Evolutionary conservation across 352 stramenopile genomes (phyloP), one percentile per base, ranked within the genome.

Genomic region (Pythium folliculosum): DNA sequence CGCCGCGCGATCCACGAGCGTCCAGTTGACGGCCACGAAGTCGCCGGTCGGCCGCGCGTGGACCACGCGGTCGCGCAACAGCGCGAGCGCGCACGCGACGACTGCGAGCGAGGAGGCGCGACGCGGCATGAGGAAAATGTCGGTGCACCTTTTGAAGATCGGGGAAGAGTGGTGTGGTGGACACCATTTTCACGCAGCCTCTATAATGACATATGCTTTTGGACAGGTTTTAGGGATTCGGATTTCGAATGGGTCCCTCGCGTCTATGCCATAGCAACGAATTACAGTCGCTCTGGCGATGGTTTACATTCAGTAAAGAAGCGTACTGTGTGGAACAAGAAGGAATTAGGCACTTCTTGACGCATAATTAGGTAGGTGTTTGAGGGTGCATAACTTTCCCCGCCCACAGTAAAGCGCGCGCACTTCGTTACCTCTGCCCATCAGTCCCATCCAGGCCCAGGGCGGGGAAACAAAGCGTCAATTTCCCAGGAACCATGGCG

Each of bases 1-100:
- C 14, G 58, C 75, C 12, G 57, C 45, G 1, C 70, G 50, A 1
- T 73, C 74, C 64, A 78, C 77, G 19, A 82, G 65, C 52, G 77
- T 83, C 77, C 73, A 83, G 65, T 86, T 80, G 16, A 83, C 67
- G n/a, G 73, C 23, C n/a, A 50, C 51, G 62, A 79, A 84, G 17
- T 51, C 48, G 7, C 45, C 32, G 13, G 47, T 14, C 2, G 55
- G 27, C 0, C 23, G 38, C 17, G 52, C 50, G n/a, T 57, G 30
- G 14, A 19, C 17, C 14, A 16, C 14, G 50, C 32, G 50, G 27
- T 8, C 23, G 17, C 30, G 4, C 19, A 27, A 25, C 19, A 23
- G 21, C 19, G 44, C 19, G 44, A 50, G 21, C 44, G n/a, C 19
- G 21, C 16, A 48, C 16, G 43, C 16, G 12, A 16, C 43, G 43